phyloP scores from a whole-genome alignment of 169 alveolate species.

The Eimeria zaria region DNA sequence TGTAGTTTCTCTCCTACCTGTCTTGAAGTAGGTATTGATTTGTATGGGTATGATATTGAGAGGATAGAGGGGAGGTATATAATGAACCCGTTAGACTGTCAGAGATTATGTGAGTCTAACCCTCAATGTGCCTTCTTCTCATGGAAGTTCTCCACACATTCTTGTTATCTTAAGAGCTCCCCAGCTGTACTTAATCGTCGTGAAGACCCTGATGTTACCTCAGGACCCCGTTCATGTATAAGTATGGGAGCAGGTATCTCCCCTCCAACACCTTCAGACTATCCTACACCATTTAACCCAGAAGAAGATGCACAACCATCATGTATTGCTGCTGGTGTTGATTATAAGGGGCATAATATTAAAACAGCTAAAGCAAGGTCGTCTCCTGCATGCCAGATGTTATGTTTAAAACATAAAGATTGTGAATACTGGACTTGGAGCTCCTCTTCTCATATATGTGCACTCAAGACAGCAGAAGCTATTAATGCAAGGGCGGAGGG shows the following conservation, averaged over 20 bases:
- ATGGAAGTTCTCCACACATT: conserved; percentile 35
- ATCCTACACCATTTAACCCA: conserved; percentile 4
- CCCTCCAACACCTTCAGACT: not conserved
- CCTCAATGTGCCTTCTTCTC: conserved; percentile 45
- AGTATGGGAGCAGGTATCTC: too few relatives aligned
- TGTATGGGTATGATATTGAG: conserved; percentile 62
- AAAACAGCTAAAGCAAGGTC: not conserved
- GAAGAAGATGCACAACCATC: conserved; percentile 6
- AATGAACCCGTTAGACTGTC: conserved; percentile 58
- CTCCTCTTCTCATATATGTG: not conserved
- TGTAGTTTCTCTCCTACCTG: not conserved
- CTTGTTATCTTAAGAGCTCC: conserved; percentile 57
- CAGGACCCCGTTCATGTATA: conserved; percentile 23
- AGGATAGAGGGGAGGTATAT: conserved; percentile 54
- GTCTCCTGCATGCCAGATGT: not conserved
- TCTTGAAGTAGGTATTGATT: conserved; percentile 68
- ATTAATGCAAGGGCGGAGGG: not conserved
- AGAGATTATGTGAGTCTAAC: conserved; percentile 39
- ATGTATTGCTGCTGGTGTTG: not conserved
- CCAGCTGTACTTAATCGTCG: conserved; percentile 38
- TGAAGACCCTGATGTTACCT: conserved; percentile 62
- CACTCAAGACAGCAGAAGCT: not conserved
- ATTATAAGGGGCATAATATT: not conserved
- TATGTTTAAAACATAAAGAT: not conserved
- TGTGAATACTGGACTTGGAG: conserved; percentile 50